Conservation (phyloP, 2,329 filamentous ascomycete species). For the Calonectria pauciramosa region DNA sequence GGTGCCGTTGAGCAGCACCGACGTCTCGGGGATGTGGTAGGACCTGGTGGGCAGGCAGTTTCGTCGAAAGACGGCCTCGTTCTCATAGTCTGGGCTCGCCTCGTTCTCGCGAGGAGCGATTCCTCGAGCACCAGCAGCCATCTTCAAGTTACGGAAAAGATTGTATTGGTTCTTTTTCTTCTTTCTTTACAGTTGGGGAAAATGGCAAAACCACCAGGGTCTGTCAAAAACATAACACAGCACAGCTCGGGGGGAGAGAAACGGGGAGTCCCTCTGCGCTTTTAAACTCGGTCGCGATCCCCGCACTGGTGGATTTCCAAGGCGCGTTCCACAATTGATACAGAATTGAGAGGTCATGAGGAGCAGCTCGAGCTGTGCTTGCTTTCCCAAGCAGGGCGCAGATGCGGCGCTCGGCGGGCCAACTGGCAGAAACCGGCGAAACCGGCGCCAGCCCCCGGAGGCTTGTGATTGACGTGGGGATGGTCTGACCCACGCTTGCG, state of each 20-base stretch:
- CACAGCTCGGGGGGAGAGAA: background rate
- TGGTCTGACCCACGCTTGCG: slow-evolving; percentile 22
- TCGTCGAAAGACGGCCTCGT: slow-evolving; percentile 65
- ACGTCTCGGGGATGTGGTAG: slow-evolving; percentile 66
- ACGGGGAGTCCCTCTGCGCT: background rate
- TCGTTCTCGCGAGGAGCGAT: slow-evolving; percentile 52
- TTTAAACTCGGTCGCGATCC: slow-evolving; percentile 11
- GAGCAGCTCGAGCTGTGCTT: background rate
- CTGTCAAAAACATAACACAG: background rate
- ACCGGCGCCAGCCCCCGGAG: slow-evolving; percentile 4
- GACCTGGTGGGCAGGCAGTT: slow-evolving; percentile 66
- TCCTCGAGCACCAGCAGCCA: slow-evolving; percentile 42
- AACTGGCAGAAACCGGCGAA: slow-evolving; percentile 6
- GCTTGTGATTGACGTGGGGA: slow-evolving; percentile 22
- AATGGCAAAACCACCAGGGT: background rate
- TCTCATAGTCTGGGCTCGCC: slow-evolving; percentile 61
- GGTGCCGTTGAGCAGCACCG: slow-evolving; percentile 65
- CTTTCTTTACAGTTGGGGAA: background rate
- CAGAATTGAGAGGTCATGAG: background rate
- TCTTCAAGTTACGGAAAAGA: slow-evolving; percentile 21
- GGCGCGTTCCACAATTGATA: slow-evolving; percentile 22
- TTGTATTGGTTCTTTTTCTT: background rate
- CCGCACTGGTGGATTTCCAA: background rate
- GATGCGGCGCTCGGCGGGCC: background rate
- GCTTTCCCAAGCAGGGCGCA: background rate